Evolutionary conservation across 2,329 filamentous ascomycete genomes (phyloP).

Genomic region (Microdochium paspali): DNA sequence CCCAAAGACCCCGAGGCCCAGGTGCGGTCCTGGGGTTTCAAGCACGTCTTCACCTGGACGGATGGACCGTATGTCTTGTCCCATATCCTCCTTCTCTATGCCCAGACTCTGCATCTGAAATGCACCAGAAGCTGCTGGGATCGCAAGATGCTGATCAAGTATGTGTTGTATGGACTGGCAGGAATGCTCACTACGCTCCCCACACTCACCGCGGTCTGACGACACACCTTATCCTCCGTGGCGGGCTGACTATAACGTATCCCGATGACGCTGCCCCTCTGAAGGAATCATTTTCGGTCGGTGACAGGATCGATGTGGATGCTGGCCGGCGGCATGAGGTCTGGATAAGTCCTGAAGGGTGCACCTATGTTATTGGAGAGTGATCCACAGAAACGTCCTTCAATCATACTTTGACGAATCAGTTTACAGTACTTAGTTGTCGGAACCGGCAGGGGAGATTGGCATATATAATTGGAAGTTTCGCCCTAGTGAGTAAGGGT

Average conservation of each 20-base stretch:
- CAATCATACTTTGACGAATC: conserved; percentile 34
- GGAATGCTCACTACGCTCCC: conserved; percentile 58
- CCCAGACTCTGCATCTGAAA: background rate
- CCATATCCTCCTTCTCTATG: background rate
- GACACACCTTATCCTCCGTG: conserved; percentile 59
- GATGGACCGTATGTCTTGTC: conserved; percentile 51
- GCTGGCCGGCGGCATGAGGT: conserved; percentile 57
- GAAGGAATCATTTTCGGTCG: conserved; percentile 50
- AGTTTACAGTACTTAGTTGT: background rate
- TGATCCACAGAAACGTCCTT: conserved; percentile 18
- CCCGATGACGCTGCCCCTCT: conserved; percentile 44
- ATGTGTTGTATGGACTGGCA: conserved; percentile 1
- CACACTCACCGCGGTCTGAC: conserved; percentile 56
- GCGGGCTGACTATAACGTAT: conserved; percentile 58
- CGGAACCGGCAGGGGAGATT: too few relatives aligned
- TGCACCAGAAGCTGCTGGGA: too few relatives aligned
- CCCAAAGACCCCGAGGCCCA: conserved; percentile 41
- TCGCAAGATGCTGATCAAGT: too few relatives aligned
- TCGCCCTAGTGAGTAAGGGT: too few relatives aligned
- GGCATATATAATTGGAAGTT: background rate
- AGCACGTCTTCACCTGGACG: conserved; percentile 62
- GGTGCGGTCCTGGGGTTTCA: conserved; percentile 61
- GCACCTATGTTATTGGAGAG: conserved; percentile 59
- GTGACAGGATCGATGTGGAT: conserved; percentile 57
- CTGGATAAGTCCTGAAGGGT: conserved; percentile 56